A percentile compares a stretch with the other conserved stretches of the same genome.
These are phyloP conservation scores for Candida dubliniensis DNA, from an alignment of 1,139 yeast genomes.

Conservation along the genomic window DNA sequence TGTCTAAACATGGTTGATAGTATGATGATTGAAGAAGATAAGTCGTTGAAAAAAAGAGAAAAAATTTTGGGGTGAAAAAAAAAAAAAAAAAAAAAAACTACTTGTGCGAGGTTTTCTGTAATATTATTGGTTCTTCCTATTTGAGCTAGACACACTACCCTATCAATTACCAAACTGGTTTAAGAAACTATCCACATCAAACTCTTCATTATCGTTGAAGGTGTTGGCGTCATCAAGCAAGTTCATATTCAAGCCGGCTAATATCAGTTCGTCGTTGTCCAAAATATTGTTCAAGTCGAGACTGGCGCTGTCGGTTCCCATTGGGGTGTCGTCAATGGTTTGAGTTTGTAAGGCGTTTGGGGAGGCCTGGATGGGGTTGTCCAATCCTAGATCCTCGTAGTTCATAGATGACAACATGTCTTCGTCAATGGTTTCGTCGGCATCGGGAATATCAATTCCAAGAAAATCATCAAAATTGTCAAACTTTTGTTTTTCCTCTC, in stretches of 20 bases:
- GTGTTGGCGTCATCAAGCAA: constrained; percentile 34
- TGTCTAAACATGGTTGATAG: constrained; percentile 62
- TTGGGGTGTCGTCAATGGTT: constrained; percentile 10
- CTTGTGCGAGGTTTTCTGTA: constrained; percentile 7
- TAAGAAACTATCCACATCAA: constrained; percentile 49
- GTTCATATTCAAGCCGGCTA: constrained; percentile 47
- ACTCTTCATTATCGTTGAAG: constrained; percentile 30
- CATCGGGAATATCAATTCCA: constrained; percentile 16
- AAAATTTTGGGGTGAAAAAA: constrained; percentile 4
- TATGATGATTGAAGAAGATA: neutral
- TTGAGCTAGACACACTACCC: constrained; percentile 7
- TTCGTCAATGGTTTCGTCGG: constrained; percentile 24
- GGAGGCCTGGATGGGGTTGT: constrained; percentile 13
- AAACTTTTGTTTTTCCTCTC: constrained; percentile 11
- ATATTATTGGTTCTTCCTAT: constrained; percentile 35
- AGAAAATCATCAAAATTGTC: constrained; percentile 16
- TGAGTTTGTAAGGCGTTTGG: constrained; percentile 14
- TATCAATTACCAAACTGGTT: constrained; percentile 42
- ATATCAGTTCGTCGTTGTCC: constrained; percentile 44
- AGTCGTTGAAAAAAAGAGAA: neutral
- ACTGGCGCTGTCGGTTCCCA: constrained; percentile 19
- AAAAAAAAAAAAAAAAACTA: neutral
- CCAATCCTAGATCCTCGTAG: constrained; percentile 20
- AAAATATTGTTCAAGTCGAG: constrained; percentile 43
- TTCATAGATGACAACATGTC: constrained; percentile 40